These are phyloP conservation scores for Yamadazyma akitaensis DNA, from an alignment of 805 yeast species.

Conservation along the genomic window DNA sequence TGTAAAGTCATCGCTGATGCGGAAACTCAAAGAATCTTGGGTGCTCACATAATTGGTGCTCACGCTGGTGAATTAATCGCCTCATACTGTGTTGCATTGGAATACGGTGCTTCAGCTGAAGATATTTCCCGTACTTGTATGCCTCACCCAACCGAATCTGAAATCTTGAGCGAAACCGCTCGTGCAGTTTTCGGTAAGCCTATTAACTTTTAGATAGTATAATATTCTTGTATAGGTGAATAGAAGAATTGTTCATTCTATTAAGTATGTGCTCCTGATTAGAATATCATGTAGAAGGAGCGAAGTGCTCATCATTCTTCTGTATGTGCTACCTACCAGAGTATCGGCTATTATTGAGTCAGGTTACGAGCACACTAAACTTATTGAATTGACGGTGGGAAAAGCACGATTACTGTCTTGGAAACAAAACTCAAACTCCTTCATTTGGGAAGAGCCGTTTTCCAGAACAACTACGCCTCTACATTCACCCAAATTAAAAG, in stretches of 20 bases:
- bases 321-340: too few species aligned
- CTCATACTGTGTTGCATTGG: conserved; percentile 95
- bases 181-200: conserved; percentile 89
- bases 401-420: too few species aligned
- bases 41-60: conserved; percentile 96
- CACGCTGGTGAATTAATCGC: conserved; percentile 99
- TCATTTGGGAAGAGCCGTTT: too few species aligned
- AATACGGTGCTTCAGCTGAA: conserved; percentile 98
- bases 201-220: conserved; percentile 63
- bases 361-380: too few species aligned
- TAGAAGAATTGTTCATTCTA: neutral
- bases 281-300: too few species aligned
- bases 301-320: too few species aligned
- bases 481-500: too few species aligned
- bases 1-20: conserved; percentile 95
- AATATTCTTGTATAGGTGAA: neutral
- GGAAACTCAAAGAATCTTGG: conserved; percentile 93
- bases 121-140: conserved; percentile 97
- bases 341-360: too few species aligned
- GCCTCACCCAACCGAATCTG: conserved; percentile 97
- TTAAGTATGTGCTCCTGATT: too few species aligned
- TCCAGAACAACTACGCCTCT: too few species aligned
- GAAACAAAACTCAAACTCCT: too few species aligned
- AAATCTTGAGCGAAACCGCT: conserved; percentile 98
- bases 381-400: too few species aligned